Base-by-base conservation (phyloP, 768 basidiomycete genomes). In the Mycena latifolia region DNA sequence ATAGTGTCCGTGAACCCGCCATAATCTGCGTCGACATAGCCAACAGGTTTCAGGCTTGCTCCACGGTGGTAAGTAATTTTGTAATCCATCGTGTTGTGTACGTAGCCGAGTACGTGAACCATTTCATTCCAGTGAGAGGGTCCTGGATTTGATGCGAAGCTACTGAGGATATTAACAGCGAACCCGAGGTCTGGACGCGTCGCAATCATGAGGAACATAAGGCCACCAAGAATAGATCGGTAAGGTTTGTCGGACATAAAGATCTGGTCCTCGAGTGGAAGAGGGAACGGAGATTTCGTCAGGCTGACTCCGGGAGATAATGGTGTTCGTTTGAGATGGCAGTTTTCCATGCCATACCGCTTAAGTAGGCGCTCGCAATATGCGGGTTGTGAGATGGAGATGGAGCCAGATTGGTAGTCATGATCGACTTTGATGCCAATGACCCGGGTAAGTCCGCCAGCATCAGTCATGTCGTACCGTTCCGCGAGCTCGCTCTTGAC, bases 371-470 rank as follows among this genome's bases (percentile, higher is more conserved):
- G 50, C 15, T 71, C 54, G 20, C 79, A 67, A 41, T 79, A 81
- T 5, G 64, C 62, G 0, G 57, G 39, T 51, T 82, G 79, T 7
- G 70, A 75, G 11, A 79, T 58, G 12, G 74, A 68, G 17, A 82
- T 57, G n/a, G 58, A 1, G 1, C 58, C 47, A 14, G 47, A 2
- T 2, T 3, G 0, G 5, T 25, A n/a, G 28, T 75, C 64, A 8
- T 71, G 66, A 2, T 63, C 48, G 15, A 84, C 63, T 39, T 77
- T 65, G 15, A 82, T 71, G 2, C 80, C 77, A 11, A 83, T 6
- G 8, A 14, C 14, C 33, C 14, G 6, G 8, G 6, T 14, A 14
- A 35, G 7, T n/a, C 25, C 31, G 7, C 45, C 45, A 12, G 25
- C 22, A 18, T 57, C 55, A 0, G 11, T 5, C 22, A 14, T 22